Base-by-base conservation (phyloP, 2,329 filamentous ascomycete genomes). In the Alternaria sp. region DNA sequence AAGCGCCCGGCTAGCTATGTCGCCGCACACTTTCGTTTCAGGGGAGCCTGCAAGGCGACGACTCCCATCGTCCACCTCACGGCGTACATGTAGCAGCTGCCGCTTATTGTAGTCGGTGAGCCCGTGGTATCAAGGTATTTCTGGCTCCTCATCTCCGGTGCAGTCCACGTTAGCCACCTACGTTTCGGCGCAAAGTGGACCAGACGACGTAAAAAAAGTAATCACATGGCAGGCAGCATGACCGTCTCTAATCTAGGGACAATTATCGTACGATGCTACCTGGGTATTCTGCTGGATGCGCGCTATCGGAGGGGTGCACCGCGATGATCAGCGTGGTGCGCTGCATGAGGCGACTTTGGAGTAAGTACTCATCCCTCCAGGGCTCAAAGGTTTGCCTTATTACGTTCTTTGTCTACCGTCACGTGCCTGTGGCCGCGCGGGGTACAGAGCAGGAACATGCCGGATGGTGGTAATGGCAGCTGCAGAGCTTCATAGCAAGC, bases 1-100 rank as follows among this genome's bases (percentile, higher is more conserved):
- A 77, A 73, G 68, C 73, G 74, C 75, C 69, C 62, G 64, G 65
- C 59, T 59, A 65, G 66, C 59, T 60, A 67, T 67, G 72, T 70
- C 61, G 61, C 65, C 70, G 73, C 70, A 67, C 69, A 61, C 61
- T 66, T 67, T 61, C 57, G 73, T 71, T 69, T 72, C 70, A 71
- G 70, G 70, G 59, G 71, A 63, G 40, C 23, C 46, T 52, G 53
- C 60, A 40, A 63, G 59, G 56, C 55, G 49, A 63, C 57, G 47
- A 67, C 63, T 62, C 63, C 36, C 58, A 43, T 44, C 61, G 44
- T 56, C 56, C 46, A 63, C 36, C 26, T 51, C 57, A 59, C 57
- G 61, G 40, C 66, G 46, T 26, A 65, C 57, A 60, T 70, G 69
- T 66, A 58, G 63, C 62, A 67, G 46, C 56, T 28, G 47, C 36